Base-by-base conservation (phyloP, 1,139 yeast species). In the Suhomyces taliae region DNA sequence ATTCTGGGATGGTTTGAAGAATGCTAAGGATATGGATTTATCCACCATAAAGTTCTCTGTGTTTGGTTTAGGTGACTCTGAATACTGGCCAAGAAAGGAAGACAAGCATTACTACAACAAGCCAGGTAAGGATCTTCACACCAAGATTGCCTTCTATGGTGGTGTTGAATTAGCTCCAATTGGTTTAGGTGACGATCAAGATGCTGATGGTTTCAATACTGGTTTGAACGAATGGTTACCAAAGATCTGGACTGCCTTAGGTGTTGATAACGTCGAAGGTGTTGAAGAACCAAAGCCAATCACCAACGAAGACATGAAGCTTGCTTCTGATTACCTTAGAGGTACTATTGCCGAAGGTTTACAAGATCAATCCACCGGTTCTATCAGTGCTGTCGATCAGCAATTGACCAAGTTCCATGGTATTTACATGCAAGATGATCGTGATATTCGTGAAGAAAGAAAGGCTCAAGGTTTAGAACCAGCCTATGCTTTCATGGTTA, bases 401-500 rank as follows among this genome's bases (percentile, higher is more conserved):
- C 97, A 90, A 70, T 72, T 93, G 66, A 90, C 97, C 56, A 93
- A 93, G 70, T 93, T 93, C 81, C 98, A 93, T 66, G 99, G 99
- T 70, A 90, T 91, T 56, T 93, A 93, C 68, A 90, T 91, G 96
- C 99, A 93, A 75, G 98, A 93, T 68, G 98, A 93, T 66, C 89
- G 99, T 72, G 99, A 93, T 69, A 76, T 93, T 49, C 83, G 98
- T 67, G 98, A 91, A 50, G 87, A 88, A 57, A 85, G 98, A 64
- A 91, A 90, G 71, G 81, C 89, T 41, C 88, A 88, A 65, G 98
- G 98, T 40, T 68, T 88, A 55, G 99, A 93, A 70, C 98, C 99
- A 26, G 96, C 96, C 42, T 93, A 89, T 66, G 80, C 95, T 19
- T 93, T 93, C 67, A 93, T 93, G 99, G 95, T 90, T 19, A 87